Percentiles rank a stretch among this genome's conserved stretches.
phyloP scores from a whole-genome alignment of 192 early-diverging fungal genomes.

The Coemansia sp. region DNA sequence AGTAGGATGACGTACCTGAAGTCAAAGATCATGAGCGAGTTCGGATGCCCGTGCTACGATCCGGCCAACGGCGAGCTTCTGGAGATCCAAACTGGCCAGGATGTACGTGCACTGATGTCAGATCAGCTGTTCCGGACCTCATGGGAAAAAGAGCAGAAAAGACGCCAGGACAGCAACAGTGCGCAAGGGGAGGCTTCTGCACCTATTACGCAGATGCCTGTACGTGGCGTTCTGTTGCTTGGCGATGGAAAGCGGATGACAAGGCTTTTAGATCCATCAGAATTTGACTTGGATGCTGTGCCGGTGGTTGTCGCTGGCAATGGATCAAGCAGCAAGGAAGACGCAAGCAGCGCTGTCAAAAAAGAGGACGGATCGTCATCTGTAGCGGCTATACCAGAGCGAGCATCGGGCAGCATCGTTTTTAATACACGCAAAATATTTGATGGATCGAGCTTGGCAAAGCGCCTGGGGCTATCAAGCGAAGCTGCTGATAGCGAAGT shows the following conservation, averaged over 20 bases:
- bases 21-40: constrained; percentile 77
- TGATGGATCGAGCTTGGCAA: constrained; percentile 15
- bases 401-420: constrained; percentile 12
- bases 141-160: constrained; percentile 43
- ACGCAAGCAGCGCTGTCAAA: background rate
- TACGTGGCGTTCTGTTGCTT: constrained; percentile 43
- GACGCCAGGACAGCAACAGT: constrained; percentile 13
- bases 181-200: background rate
- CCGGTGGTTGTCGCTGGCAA: constrained; percentile 4
- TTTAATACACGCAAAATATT: constrained; percentile 42
- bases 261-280: constrained; percentile 42
- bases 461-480: constrained; percentile 19
- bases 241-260: constrained; percentile 36
- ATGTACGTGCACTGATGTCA: constrained; percentile 61
- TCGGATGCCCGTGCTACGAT: constrained; percentile 78
- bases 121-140: constrained; percentile 41
- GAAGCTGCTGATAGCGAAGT: constrained; percentile 1
- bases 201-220: constrained; percentile 41
- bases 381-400: background rate
- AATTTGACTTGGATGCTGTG: constrained; percentile 39
- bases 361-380: background rate
- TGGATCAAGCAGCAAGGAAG: background rate
- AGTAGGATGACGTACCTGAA: constrained; percentile 83
- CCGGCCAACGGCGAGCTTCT: constrained; percentile 86
- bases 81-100: constrained; percentile 64